Evolutionary conservation across 2,329 filamentous ascomycete genomes (phyloP).

Genomic region (Aureobasidium mangrovei): DNA sequence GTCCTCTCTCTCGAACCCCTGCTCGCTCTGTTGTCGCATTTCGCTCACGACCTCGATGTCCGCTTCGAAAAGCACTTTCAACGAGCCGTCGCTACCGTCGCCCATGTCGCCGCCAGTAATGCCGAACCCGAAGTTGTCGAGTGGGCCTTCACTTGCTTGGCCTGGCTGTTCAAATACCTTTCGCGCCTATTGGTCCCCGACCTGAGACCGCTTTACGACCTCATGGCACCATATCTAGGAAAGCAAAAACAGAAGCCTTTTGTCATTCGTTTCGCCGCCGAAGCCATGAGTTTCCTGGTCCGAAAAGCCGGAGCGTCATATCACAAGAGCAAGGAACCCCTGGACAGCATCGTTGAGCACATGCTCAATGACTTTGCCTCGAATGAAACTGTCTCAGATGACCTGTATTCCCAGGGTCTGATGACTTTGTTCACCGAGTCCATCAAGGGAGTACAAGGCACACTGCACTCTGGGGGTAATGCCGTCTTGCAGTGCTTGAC

Average conservation of each 20-base stretch:
- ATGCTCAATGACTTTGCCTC: slow-evolving; percentile 59
- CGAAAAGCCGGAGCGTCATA: slow-evolving; percentile 77
- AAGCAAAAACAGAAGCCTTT: slow-evolving; percentile 74
- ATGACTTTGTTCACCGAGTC: slow-evolving; percentile 91
- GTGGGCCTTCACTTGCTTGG: slow-evolving; percentile 90
- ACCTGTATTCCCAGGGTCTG: slow-evolving; percentile 71
- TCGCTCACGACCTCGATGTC: slow-evolving; percentile 85
- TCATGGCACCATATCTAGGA: slow-evolving; percentile 77
- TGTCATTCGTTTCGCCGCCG: slow-evolving; percentile 84
- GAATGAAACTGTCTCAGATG: slow-evolving; percentile 45
- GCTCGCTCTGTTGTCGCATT: slow-evolving; percentile 78
- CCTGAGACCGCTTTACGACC: slow-evolving; percentile 71
- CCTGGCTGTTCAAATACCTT: slow-evolving; percentile 96
- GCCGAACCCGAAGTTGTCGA: slow-evolving; percentile 78
- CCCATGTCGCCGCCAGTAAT: slow-evolving; percentile 67
- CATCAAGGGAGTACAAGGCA: slow-evolving; percentile 52
- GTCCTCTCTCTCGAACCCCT: slow-evolving; percentile 76
- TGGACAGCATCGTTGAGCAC: slow-evolving; percentile 63
- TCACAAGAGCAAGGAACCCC: slow-evolving; percentile 59
- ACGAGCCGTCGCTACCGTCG: slow-evolving; percentile 63
- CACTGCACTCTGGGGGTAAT: slow-evolving; percentile 48
- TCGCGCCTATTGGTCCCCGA: slow-evolving; percentile 80
- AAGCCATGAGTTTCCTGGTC: slow-evolving; percentile 87
- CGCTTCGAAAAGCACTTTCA: slow-evolving; percentile 85
- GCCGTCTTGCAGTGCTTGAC: slow-evolving; percentile 13